Percentiles rank a stretch among this genome's conserved stretches.
phyloP scores from a whole-genome alignment of 2,329 filamentous ascomycete genomes.

The Neonectria hederae region DNA sequence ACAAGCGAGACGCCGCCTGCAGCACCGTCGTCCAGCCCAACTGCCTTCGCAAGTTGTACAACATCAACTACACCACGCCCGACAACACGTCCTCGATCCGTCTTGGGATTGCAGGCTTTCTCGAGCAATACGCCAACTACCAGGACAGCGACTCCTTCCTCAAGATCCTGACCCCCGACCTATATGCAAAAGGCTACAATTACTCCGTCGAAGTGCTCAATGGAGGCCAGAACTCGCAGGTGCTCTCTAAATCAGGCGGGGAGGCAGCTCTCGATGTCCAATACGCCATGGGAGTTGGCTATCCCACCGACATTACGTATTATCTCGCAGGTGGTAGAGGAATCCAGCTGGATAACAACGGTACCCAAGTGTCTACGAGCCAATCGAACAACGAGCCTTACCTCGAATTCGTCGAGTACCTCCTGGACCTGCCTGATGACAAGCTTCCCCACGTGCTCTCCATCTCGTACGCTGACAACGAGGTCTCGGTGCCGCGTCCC shows the following conservation, averaged over 20 bases:
- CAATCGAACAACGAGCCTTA: slow-evolving; percentile 64
- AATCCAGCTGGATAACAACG: slow-evolving; percentile 50
- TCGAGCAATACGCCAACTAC: slow-evolving; percentile 58
- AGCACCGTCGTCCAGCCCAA: slow-evolving; percentile 47
- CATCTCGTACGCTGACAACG: slow-evolving; percentile 68
- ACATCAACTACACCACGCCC: slow-evolving; percentile 50
- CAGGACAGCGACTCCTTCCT: slow-evolving; percentile 54
- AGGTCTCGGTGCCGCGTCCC: slow-evolving; percentile 60
- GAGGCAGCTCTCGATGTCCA: slow-evolving; percentile 61
- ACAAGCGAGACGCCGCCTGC: slow-evolving; percentile 45
- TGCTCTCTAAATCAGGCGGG: slow-evolving; percentile 47
- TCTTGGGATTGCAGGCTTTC: slow-evolving; percentile 60
- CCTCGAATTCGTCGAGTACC: slow-evolving; percentile 61
- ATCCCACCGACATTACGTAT: slow-evolving; percentile 56
- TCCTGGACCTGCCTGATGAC: slow-evolving; percentile 55
- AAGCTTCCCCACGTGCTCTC: slow-evolving; percentile 65
- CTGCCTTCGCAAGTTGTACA: slow-evolving; percentile 58
- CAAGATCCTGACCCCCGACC: slow-evolving; percentile 46
- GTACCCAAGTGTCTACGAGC: slow-evolving; percentile 45
- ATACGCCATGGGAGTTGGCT: slow-evolving; percentile 57
- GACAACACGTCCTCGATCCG: slow-evolving; percentile 48
- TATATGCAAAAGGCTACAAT: slow-evolving; percentile 50
- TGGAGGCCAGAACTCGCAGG: slow-evolving; percentile 56
- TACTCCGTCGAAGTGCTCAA: slow-evolving; percentile 54
- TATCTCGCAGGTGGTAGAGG: slow-evolving; percentile 58